These are phyloP conservation scores for Pseudogymnoascus sp. DNA, from an alignment of 2,329 filamentous ascomycete species.

Conservation along the genomic window DNA sequence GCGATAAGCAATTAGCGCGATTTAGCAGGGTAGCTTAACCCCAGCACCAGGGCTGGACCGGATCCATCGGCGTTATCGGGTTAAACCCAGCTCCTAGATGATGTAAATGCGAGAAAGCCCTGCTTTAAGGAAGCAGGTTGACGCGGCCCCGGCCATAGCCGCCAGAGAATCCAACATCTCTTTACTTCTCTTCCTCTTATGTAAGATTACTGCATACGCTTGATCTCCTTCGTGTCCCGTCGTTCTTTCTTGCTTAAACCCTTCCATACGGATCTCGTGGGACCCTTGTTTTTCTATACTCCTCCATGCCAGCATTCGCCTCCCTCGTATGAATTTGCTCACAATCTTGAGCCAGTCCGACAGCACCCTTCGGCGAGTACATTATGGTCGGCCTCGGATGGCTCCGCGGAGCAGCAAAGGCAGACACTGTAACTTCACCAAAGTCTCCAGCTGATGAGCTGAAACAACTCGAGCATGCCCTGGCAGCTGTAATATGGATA, in stretches of 20 bases:
- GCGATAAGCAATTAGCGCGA: constrained; percentile 4
- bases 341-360: background rate
- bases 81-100: background rate
- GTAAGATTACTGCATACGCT: constrained; percentile 5
- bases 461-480: constrained; percentile 50
- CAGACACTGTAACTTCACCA: constrained; percentile 4
- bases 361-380: background rate
- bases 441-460: constrained; percentile 37
- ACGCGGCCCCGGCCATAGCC: background rate
- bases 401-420: background rate
- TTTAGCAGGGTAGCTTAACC: background rate
- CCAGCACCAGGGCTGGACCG: background rate
- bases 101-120: constrained; percentile 2
- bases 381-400: constrained; percentile 7
- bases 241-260: background rate
- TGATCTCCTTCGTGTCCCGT: background rate
- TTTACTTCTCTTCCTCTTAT: background rate
- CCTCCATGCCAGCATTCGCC: background rate
- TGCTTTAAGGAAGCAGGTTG: background rate
- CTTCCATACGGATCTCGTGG: background rate
- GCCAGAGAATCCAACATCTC: background rate
- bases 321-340: background rate
- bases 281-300: background rate
- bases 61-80: constrained; percentile 8
- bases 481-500: constrained; percentile 60